phyloP scores from a whole-genome alignment of 306 rosid genomes.

The Macrotyloma uniflorum region DNA sequence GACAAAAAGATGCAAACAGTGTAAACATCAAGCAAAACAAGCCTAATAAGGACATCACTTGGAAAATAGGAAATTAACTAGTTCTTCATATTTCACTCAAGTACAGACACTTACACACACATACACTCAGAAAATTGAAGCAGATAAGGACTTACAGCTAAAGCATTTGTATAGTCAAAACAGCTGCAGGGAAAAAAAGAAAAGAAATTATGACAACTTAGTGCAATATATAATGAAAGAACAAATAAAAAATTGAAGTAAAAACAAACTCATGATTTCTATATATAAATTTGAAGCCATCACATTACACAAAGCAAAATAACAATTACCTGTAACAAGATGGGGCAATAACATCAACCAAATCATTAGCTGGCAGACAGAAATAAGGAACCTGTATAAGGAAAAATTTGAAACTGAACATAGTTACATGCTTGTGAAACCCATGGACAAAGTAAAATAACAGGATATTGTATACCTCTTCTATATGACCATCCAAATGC shows the following conservation, averaged over 20 bases:
- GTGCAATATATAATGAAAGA: slow-evolving; percentile 29
- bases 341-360: slow-evolving; percentile 97
- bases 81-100: not conserved
- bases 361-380: slow-evolving; percentile 96
- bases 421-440: slow-evolving; percentile 41
- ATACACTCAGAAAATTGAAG: not conserved
- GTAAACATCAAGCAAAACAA: slow-evolving; percentile 6
- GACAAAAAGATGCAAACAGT: slow-evolving; percentile 25
- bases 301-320: not conserved
- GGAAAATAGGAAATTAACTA: not conserved
- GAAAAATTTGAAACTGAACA: slow-evolving; percentile 45
- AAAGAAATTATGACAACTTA: slow-evolving; percentile 32
- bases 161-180: slow-evolving; percentile 91
- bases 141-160: slow-evolving; percentile 73
- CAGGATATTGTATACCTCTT: slow-evolving; percentile 65
- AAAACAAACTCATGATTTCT: not conserved
- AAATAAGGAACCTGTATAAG: slow-evolving; percentile 93
- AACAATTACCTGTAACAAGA: slow-evolving; percentile 88
- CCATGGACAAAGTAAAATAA: slow-evolving; percentile 25
- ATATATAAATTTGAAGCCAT: slow-evolving; percentile 1
- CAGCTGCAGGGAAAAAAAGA: slow-evolving; percentile 63
- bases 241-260: not conserved
- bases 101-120: not conserved
- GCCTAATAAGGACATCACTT: not conserved
- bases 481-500: slow-evolving; percentile 96